Evolutionary conservation across 2,329 filamentous ascomycete species (phyloP), one percentile per base, ranked within the genome.

Genomic region (Nigrograna mackinnonii): DNA sequence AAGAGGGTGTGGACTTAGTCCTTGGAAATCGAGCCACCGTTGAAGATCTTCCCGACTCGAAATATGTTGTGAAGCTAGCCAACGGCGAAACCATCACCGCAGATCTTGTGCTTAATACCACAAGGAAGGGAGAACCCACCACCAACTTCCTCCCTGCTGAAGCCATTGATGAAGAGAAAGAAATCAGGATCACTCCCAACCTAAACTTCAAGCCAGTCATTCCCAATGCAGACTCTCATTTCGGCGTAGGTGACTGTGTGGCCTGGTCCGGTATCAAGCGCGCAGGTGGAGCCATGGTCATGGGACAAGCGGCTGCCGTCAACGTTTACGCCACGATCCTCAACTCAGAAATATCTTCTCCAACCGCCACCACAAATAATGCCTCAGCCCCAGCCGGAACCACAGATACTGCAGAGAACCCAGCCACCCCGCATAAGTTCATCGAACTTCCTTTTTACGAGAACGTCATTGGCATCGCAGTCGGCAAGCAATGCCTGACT

Each of bases 211-310:
- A 75, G 1, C 54, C 69, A 2, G 69, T 69, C 0, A 72, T 80
- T 0, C 75, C 83, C 4, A 85, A 89, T 49, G 67, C 79, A 11
- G 69, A 72, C 0, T 67, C 69, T 20, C 87, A 91, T 64, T 87
- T 85, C 56, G 86, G 83, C 11, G 75, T 82, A 18, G 88, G 88
- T 13, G 88, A 92, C 60, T 72, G 87, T 13, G 79, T 79, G 22
- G 71, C 74, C 35, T 91, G 88, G 87, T 79, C 84, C 0, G 87
- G 87, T 32, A 90, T 92, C 71, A 91, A 90, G 73, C 84, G 88
- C 33, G 89, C 85, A 55, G 87, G 88, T 18, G 80, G 76, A 13
- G 88, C 88, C 22, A 88, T 91, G 79, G 80, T 87, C 58, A 83
- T 85, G 74, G 88, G 87, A 26, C 80, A 84, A 57, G 75, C 79